Evolutionary conservation across 176 grass and related monocot species (phyloP).

Genomic region (Zizania latifolia): DNA sequence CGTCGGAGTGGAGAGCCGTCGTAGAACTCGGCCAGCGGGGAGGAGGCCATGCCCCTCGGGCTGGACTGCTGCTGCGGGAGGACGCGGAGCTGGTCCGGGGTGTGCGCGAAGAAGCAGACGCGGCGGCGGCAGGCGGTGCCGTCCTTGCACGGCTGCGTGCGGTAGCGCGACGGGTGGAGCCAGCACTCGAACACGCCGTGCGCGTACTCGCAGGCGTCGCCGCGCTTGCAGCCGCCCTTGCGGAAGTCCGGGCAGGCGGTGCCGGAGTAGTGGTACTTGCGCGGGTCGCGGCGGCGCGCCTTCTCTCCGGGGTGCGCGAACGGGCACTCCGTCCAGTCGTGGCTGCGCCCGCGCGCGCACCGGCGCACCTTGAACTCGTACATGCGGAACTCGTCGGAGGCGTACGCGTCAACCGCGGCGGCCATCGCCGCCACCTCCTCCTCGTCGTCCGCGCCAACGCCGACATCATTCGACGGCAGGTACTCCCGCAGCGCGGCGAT

Average conservation of each 20-base stretch:
- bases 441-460: neutral
- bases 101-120: slow-evolving; percentile 98
- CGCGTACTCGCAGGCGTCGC: slow-evolving; percentile 81
- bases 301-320: slow-evolving; percentile 96
- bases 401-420: slow-evolving; percentile 47
- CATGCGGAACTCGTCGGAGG: slow-evolving; percentile 91
- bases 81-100: slow-evolving; percentile 65
- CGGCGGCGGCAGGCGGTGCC: slow-evolving; percentile 74
- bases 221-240: slow-evolving; percentile 87
- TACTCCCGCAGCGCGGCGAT: slow-evolving; percentile 46
- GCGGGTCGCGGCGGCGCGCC: slow-evolving; percentile 73
- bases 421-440: slow-evolving; percentile 29
- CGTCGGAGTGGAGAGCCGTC: slow-evolving; percentile 76
- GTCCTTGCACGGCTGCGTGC: slow-evolving; percentile 97
- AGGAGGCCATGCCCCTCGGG: neutral
- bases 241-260: slow-evolving; percentile 88
- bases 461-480: slow-evolving; percentile 35
- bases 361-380: slow-evolving; percentile 98
- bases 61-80: slow-evolving; percentile 63
- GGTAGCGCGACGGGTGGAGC: slow-evolving; percentile 91
- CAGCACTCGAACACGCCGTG: slow-evolving; percentile 99
- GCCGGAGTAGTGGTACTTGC: slow-evolving; percentile 94
- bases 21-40: slow-evolving; percentile 46
- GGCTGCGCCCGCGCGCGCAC: slow-evolving; percentile 61
- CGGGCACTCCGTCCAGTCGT: slow-evolving; percentile 99